phyloP scores from a whole-genome alignment of 164 flowering plant species.

The grape (Vitis vinifera) region DNA sequence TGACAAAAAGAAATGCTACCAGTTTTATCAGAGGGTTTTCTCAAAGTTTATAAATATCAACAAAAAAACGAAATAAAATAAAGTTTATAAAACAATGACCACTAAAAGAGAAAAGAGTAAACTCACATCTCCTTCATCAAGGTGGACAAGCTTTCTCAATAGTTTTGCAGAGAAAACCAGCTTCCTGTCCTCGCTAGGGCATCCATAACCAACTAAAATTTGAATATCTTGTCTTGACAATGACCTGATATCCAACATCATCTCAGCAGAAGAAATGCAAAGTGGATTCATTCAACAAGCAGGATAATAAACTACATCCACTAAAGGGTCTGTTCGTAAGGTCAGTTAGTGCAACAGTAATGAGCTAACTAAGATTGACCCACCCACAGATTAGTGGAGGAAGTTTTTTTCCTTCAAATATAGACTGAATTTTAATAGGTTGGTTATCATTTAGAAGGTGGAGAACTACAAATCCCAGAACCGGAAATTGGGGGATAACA shows the following conservation, averaged over 20 bases:
- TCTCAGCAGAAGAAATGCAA: slow-evolving; percentile 21
- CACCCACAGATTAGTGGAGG: too few species aligned
- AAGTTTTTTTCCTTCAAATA: too few species aligned
- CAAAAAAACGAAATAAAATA: slow-evolving; percentile 4
- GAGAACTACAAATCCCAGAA: too few species aligned
- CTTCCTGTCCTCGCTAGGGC: slow-evolving; percentile 73
- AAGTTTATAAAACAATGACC: too few species aligned
- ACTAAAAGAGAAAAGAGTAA: too few species aligned
- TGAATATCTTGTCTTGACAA: slow-evolving; percentile 93
- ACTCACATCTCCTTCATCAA: slow-evolving; percentile 99
- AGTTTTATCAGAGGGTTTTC: background rate
- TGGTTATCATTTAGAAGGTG: too few species aligned
- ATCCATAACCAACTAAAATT: slow-evolving; percentile 89
- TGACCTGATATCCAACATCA: slow-evolving; percentile 62
- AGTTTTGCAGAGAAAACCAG: slow-evolving; percentile 82
- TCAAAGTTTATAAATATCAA: background rate
- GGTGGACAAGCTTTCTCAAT: slow-evolving; percentile 83
- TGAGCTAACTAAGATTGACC: too few species aligned
- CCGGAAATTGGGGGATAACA: too few species aligned
- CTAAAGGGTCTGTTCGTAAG: too few species aligned
- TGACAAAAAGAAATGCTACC: background rate
- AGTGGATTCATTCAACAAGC: background rate
- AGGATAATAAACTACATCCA: too few species aligned
- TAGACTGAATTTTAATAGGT: too few species aligned
- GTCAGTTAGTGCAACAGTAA: too few species aligned